These are phyloP conservation scores for Terana coerulea DNA, from an alignment of 768 basidiomycete species.

Conservation along the genomic window DNA sequence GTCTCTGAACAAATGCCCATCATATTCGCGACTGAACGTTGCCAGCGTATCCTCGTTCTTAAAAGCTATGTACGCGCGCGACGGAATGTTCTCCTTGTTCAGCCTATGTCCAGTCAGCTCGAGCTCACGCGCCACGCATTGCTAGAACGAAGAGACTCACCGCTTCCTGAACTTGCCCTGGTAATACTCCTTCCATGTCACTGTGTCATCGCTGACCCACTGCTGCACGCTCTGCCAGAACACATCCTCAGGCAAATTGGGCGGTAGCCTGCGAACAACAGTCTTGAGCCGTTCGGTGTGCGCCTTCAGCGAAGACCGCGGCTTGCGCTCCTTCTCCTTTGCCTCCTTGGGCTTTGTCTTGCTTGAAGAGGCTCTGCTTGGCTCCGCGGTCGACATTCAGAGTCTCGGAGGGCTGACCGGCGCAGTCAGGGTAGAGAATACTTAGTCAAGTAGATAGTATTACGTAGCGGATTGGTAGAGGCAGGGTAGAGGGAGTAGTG, in stretches of 20 bases:
- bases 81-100: conserved; percentile 81
- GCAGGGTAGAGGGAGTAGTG: no score
- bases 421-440: no score
- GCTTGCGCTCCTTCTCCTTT: conserved; percentile 19
- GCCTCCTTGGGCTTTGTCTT: conserved; percentile 14
- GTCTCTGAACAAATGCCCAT: conserved; percentile 89
- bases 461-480: no score
- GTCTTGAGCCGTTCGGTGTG: conserved; percentile 73
- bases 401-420: no score
- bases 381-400: conserved; percentile 4
- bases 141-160: conserved; percentile 35
- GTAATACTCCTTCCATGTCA: conserved; percentile 62
- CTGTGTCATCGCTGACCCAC: conserved; percentile 79
- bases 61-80: conserved; percentile 92
- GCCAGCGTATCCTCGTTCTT: conserved; percentile 68
- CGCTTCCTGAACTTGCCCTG: conserved; percentile 68
- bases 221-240: conserved; percentile 90
- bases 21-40: conserved; percentile 76
- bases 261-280: conserved; percentile 83
- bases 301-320: conserved; percentile 15
- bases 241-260: conserved; percentile 85
- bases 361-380: background rate
- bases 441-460: no score
- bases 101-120: conserved; percentile 39
- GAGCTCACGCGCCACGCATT: background rate